Percentiles rank a stretch among this genome's conserved stretches.
Evolutionary conservation across 805 yeast species (phyloP).

Genomic region (Ogataea methylovora): DNA sequence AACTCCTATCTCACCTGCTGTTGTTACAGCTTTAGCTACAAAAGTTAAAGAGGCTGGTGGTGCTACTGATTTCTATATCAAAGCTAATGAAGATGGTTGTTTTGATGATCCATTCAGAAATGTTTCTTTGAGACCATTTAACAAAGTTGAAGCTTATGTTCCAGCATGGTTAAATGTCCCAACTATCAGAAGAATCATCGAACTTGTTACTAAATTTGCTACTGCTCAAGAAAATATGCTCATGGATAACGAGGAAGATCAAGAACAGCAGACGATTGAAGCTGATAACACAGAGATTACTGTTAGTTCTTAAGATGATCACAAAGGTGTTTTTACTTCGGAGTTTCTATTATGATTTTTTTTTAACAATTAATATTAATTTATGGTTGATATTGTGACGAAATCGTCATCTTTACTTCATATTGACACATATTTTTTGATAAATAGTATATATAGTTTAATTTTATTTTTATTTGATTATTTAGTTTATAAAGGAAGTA

Average conservation of each 20-base stretch:
- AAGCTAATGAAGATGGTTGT: constrained; percentile 62
- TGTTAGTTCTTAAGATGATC: not conserved
- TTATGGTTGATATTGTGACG: too few relatives aligned
- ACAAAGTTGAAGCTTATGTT: constrained; percentile 81
- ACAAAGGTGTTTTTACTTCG: not conserved
- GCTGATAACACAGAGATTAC: constrained; percentile 2
- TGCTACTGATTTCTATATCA: constrained; percentile 61
- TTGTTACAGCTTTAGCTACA: constrained; percentile 74
- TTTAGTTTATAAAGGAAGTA: too few relatives aligned
- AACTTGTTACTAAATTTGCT: constrained; percentile 79
- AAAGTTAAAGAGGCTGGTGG: constrained; percentile 55
- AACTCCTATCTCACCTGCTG: constrained; percentile 79
- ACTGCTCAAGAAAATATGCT: constrained; percentile 49
- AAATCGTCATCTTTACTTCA: too few relatives aligned
- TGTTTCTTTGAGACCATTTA: constrained; percentile 68
- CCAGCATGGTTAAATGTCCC: constrained; percentile 94
- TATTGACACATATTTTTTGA: too few relatives aligned
- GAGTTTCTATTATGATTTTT: not conserved
- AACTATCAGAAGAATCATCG: constrained; percentile 79
- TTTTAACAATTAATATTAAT: not conserved
- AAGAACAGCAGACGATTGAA: constrained; percentile 1
- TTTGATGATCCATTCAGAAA: constrained; percentile 79
- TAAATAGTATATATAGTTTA: too few relatives aligned
- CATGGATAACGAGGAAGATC: constrained; percentile 4
- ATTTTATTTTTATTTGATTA: too few relatives aligned